A percentile compares a stretch with the other conserved stretches of the same genome.
These are phyloP conservation scores for Sporothrix sp. DNA, from an alignment of 2,329 filamentous ascomycete species.

Conservation along the genomic window DNA sequence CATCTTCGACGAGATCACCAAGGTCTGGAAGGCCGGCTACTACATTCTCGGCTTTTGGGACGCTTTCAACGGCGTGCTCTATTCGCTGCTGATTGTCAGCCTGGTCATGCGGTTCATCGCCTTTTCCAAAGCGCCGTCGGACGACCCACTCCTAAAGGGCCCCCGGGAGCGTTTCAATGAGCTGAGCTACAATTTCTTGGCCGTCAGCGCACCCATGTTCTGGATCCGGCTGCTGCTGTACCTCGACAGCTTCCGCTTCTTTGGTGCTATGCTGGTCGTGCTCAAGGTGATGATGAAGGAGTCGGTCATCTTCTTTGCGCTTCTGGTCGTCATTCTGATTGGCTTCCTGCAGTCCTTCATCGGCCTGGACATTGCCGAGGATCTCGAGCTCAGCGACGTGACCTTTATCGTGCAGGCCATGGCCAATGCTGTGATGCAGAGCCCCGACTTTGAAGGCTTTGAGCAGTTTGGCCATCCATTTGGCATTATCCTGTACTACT, in stretches of 20 bases:
- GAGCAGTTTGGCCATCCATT: slow-evolving; percentile 88
- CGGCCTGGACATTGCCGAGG: slow-evolving; percentile 75
- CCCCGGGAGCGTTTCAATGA: slow-evolving; percentile 58
- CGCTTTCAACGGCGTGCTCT: slow-evolving; percentile 80
- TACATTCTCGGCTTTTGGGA: slow-evolving; percentile 96
- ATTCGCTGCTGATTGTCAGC: slow-evolving; percentile 66
- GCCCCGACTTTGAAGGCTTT: slow-evolving; percentile 80
- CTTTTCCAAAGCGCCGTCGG: slow-evolving; percentile 42
- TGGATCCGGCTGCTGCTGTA: slow-evolving; percentile 90
- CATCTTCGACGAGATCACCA: slow-evolving; percentile 75
- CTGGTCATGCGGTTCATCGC: slow-evolving; percentile 73
- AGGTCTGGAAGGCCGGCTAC: slow-evolving; percentile 88
- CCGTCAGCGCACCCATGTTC: slow-evolving; percentile 91
- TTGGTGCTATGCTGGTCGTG: slow-evolving; percentile 95
- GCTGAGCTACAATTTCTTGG: slow-evolving; percentile 87
- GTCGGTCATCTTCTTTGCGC: slow-evolving; percentile 90
- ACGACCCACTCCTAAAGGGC: slow-evolving; percentile 28
- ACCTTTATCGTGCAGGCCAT: slow-evolving; percentile 70
- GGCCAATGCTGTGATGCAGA: slow-evolving; percentile 85
- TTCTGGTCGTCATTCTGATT: slow-evolving; percentile 72
- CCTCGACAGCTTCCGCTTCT: slow-evolving; percentile 88
- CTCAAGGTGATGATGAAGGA: slow-evolving; percentile 93
- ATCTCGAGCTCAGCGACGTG: slow-evolving; percentile 57
- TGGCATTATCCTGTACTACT: slow-evolving; percentile 90
- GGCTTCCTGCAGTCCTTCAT: slow-evolving; percentile 92